These are phyloP conservation scores for Trichoderma virens DNA, from an alignment of 495 filamentous ascomycete genomes.

Conservation along the genomic window DNA sequence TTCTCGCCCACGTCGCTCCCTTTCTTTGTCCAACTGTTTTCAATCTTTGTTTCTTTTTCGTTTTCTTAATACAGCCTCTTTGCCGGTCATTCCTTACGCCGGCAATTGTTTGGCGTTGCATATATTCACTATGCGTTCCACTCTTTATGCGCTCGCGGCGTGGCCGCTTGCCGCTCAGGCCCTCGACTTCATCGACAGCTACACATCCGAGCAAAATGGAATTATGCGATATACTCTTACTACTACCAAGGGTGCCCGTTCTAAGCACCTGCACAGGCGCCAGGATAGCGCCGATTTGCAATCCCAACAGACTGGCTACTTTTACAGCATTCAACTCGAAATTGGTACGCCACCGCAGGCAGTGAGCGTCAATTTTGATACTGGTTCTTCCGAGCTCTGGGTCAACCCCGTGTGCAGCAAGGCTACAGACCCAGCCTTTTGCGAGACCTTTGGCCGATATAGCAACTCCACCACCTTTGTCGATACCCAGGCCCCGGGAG, in stretches of 20 bases:
- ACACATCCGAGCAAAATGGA: not conserved
- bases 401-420: slow-evolving; percentile 26
- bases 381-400: slow-evolving; percentile 36
- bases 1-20: slow-evolving; percentile 1
- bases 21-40: not conserved
- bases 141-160: slow-evolving; percentile 1
- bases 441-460: slow-evolving; percentile 22
- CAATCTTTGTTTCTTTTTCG: not conserved
- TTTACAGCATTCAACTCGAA: slow-evolving; percentile 12
- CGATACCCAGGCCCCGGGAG: not conserved
- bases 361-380: slow-evolving; percentile 30
- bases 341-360: slow-evolving; percentile 23
- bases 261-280: slow-evolving; percentile 4
- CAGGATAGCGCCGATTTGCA: not conserved
- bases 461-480: slow-evolving; percentile 9
- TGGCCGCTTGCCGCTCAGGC: not conserved
- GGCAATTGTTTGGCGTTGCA: slow-evolving; percentile 1
- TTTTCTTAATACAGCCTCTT: not conserved
- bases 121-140: not conserved
- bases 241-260: not conserved
- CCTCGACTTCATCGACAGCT: not conserved
- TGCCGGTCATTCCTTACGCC: slow-evolving; percentile 7
- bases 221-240: slow-evolving; percentile 4
- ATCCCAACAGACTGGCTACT: slow-evolving; percentile 2
- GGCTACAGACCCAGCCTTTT: slow-evolving; percentile 16